These are phyloP conservation scores for Saccharomyces hybrid DNA, from an alignment of 1,139 yeast genomes.

Conservation along the genomic window DNA sequence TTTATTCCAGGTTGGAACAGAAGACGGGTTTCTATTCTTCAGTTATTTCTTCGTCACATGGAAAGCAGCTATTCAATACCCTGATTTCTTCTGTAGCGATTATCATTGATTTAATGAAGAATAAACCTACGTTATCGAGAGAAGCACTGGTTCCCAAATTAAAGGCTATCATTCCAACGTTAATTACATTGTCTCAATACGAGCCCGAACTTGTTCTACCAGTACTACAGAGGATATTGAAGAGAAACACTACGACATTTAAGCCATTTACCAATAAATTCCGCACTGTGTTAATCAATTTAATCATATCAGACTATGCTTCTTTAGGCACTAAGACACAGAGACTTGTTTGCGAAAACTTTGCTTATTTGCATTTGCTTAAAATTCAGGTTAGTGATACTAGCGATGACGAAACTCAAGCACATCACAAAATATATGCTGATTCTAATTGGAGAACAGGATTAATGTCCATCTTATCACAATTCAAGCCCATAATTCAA, in stretches of 20 bases:
- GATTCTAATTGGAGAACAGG: slow-evolving; percentile 43
- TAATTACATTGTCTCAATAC: slow-evolving; percentile 36
- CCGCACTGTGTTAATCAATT: slow-evolving; percentile 38
- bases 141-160: slow-evolving; percentile 78
- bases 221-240: slow-evolving; percentile 44
- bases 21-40: slow-evolving; percentile 23
- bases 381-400: slow-evolving; percentile 40
- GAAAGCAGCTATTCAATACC: slow-evolving; percentile 36
- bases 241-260: slow-evolving; percentile 67
- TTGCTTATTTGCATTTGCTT: slow-evolving; percentile 56
- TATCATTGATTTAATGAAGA: slow-evolving; percentile 53
- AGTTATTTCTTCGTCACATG: slow-evolving; percentile 26
- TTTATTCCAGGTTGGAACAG: slow-evolving; percentile 45
- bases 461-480: slow-evolving; percentile 37
- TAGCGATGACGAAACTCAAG: slow-evolving; percentile 32
- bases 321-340: slow-evolving; percentile 37
- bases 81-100: slow-evolving; percentile 43
- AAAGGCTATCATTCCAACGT: slow-evolving; percentile 49
- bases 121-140: slow-evolving; percentile 77
- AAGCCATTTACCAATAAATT: slow-evolving; percentile 67
- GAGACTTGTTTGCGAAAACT: slow-evolving; percentile 39
- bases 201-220: slow-evolving; percentile 38
- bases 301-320: slow-evolving; percentile 34
- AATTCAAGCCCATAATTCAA: slow-evolving; percentile 44
- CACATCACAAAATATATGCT: slow-evolving; percentile 29